Percentiles rank a stretch among this genome's conserved stretches.
phyloP scores from a whole-genome alignment of 352 stramenopile species.

The Phytophthora chlamydospora region DNA sequence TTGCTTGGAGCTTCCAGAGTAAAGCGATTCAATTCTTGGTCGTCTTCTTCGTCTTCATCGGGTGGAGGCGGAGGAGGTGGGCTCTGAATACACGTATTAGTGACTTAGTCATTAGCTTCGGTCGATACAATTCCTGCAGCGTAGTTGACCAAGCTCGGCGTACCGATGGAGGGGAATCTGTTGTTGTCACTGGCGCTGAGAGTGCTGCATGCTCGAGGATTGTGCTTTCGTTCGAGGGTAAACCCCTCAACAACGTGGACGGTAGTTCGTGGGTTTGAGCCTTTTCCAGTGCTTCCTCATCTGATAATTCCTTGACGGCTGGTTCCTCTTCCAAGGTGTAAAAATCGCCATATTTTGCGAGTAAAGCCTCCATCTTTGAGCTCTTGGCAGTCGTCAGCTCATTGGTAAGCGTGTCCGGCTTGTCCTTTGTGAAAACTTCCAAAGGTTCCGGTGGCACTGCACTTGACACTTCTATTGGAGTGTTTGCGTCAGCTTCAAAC shows the following conservation, averaged over 20 bases:
- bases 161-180: conserved; percentile 31
- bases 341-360: conserved; percentile 44
- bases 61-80: conserved; percentile 54
- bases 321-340: conserved; percentile 23
- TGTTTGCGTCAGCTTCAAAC: conserved; percentile 40
- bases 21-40: conserved; percentile 39
- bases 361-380: conserved; percentile 30
- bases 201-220: not conserved
- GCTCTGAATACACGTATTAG: conserved; percentile 35
- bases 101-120: too few relatives aligned
- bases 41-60: conserved; percentile 51
- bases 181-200: not conserved
- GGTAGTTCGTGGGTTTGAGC: conserved; percentile 1
- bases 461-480: not conserved
- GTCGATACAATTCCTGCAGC: too few relatives aligned
- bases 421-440: conserved; percentile 10
- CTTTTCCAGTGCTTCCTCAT: conserved; percentile 1
- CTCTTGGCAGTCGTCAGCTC: conserved; percentile 2
- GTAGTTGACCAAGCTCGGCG: conserved; percentile 1
- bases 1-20: conserved; percentile 16
- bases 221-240: too few relatives aligned
- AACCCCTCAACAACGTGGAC: too few relatives aligned
- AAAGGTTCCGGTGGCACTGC: not conserved
- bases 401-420: not conserved
- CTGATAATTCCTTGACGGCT: conserved; percentile 2